These are phyloP conservation scores for Fusarium armeniacum DNA, from an alignment of 2,329 filamentous ascomycete species.

Conservation along the genomic window DNA sequence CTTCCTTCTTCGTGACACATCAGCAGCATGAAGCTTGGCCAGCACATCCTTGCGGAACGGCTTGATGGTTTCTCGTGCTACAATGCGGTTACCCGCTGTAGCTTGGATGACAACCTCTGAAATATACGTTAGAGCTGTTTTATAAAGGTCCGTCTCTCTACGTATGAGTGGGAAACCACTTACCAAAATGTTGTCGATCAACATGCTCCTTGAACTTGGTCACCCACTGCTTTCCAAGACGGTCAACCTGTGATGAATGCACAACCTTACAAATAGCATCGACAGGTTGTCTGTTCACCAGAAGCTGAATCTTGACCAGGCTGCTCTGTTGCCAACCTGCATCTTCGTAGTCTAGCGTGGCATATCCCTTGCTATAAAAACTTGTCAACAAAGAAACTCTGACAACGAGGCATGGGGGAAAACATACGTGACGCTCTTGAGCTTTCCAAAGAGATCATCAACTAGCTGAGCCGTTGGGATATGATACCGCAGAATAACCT, in stretches of 20 bases:
- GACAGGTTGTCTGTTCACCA: conserved; percentile 93
- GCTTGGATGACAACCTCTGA: conserved; percentile 93
- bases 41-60: conserved; percentile 96
- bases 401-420: accelerated
- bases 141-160: not conserved
- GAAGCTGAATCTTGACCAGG: conserved; percentile 89
- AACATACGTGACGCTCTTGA: conserved; percentile 82
- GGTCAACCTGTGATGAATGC: conserved; percentile 83
- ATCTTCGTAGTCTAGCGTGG: conserved; percentile 96
- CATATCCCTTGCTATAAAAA: conserved; percentile 81
- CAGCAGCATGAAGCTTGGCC: conserved; percentile 91
- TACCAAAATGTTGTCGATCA: conserved; percentile 90
- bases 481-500: conserved; percentile 95
- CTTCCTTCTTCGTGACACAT: conserved; percentile 85
- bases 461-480: conserved; percentile 90
- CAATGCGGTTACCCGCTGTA: conserved; percentile 82
- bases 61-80: conserved; percentile 95
- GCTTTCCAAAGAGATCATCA: conserved; percentile 96
- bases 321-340: conserved; percentile 85
- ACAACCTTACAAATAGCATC: conserved; percentile 95
- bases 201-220: conserved; percentile 98
- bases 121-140: conserved; percentile 5
- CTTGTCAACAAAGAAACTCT: conserved; percentile 1
- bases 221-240: conserved; percentile 89
- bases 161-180: conserved; percentile 20